Conservation (phyloP, 177 flowering plant species). For the Vitis hybrid region DNA sequence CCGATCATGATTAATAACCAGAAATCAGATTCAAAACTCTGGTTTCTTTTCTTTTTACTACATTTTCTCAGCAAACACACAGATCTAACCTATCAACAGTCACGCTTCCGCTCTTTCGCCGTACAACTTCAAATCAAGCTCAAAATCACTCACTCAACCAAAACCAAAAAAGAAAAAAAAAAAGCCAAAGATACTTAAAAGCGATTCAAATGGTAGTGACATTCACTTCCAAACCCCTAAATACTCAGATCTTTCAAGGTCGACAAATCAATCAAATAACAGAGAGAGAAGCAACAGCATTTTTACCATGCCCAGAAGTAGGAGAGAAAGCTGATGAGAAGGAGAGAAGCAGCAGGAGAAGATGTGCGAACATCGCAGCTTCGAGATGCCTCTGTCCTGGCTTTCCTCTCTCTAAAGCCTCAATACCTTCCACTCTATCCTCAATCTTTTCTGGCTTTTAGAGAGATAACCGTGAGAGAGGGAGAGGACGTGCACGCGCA, state of each 20-base stretch:
- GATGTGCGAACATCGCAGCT: constrained; percentile 24
- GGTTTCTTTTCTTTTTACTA: neutral
- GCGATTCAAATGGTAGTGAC: neutral
- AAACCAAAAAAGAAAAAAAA: neutral
- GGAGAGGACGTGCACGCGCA: constrained; percentile 12
- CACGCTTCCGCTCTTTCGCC: neutral
- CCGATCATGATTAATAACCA: neutral
- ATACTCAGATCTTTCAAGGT: neutral
- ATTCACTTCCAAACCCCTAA: constrained; percentile 6
- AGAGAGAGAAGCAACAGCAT: constrained; percentile 1
- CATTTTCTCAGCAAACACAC: constrained; percentile 7
- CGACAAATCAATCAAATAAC: neutral
- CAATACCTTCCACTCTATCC: constrained; percentile 1
- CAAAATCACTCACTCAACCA: neutral
- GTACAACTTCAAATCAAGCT: neutral
- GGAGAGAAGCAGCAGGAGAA: constrained; percentile 23
- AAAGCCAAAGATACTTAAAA: neutral
- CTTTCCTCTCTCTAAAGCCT: constrained; percentile 1
- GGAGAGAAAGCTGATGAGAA: constrained; percentile 15
- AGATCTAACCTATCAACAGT: neutral
- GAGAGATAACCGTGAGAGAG: neutral
- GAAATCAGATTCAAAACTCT: neutral
- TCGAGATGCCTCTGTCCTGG: neutral
- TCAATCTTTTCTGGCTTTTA: neutral
- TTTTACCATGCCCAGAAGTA: constrained; percentile 32